Conservation (phyloP, 2,329 filamentous ascomycete species). For the Trichoderma koningii region DNA sequence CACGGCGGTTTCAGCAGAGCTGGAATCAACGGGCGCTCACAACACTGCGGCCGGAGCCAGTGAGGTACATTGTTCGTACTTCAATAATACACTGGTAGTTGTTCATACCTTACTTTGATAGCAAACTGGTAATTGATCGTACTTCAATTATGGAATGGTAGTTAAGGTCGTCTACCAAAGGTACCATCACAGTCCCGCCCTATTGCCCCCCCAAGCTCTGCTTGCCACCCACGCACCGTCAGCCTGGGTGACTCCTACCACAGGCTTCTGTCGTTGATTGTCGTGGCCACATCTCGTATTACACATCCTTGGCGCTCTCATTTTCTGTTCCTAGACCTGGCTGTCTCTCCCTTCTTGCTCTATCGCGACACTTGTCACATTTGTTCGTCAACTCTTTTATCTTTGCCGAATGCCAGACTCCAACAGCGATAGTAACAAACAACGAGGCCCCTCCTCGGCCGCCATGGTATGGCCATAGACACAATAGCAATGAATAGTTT, state of each 20-base stretch:
- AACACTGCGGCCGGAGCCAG: conserved; percentile 22
- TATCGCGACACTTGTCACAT: conserved; percentile 6
- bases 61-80: conserved; percentile 35
- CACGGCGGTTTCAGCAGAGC: conserved; percentile 45
- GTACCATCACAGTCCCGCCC: background rate
- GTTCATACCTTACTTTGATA: conserved; percentile 39
- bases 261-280: conserved; percentile 1
- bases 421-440: conserved; percentile 1
- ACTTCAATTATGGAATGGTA: conserved; percentile 36
- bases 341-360: background rate
- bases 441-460: conserved; percentile 5
- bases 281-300: conserved; percentile 1
- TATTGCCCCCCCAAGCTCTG: background rate
- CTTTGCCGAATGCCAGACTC: conserved; percentile 21
- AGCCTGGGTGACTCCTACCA: background rate
- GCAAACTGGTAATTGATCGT: conserved; percentile 33
- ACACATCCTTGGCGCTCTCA: background rate
- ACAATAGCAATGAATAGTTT: conserved; percentile 37
- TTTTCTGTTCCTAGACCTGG: background rate
- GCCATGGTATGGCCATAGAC: conserved; percentile 25
- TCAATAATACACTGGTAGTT: conserved; percentile 35
- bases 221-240: background rate
- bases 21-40: conserved; percentile 44
- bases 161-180: conserved; percentile 23
- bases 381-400: conserved; percentile 13